phyloP scores from a whole-genome alignment of 2,329 filamentous ascomycete species.

The Aschersonia sp. region DNA sequence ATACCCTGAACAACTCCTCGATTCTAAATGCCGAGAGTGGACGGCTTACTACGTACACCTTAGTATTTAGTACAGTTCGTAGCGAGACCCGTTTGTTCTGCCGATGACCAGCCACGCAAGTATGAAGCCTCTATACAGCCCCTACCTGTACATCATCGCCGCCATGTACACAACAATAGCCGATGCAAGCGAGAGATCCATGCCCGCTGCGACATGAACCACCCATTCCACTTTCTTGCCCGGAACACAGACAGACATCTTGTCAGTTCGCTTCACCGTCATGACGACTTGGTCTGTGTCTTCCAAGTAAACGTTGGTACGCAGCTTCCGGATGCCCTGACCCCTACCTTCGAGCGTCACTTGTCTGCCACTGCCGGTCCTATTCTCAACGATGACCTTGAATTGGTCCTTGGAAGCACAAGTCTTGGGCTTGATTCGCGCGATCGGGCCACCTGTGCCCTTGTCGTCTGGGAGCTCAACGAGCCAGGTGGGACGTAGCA shows the following conservation, averaged over 20 bases:
- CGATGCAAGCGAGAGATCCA: background rate
- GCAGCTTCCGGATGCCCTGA: background rate
- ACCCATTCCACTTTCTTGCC: background rate
- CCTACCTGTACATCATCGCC: background rate
- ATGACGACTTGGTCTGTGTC: background rate
- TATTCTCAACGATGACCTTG: background rate
- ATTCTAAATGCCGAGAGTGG: no score
- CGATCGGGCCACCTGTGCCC: background rate
- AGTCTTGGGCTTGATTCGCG: background rate
- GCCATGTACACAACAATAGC: background rate
- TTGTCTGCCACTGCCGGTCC: background rate
- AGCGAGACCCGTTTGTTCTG: no score
- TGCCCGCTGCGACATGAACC: background rate
- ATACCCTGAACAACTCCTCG: no score
- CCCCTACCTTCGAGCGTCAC: background rate
- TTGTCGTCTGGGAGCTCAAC: background rate
- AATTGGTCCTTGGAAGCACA: background rate
- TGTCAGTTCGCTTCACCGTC: background rate
- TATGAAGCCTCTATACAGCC: no score
- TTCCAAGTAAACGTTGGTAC: background rate
- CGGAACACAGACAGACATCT: background rate
- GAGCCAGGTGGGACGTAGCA: background rate
- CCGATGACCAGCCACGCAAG: no score
- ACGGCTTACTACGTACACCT: no score
- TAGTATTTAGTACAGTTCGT: no score